Conservation (phyloP, 768 basidiomycete species). For the Serendipita indica region DNA sequence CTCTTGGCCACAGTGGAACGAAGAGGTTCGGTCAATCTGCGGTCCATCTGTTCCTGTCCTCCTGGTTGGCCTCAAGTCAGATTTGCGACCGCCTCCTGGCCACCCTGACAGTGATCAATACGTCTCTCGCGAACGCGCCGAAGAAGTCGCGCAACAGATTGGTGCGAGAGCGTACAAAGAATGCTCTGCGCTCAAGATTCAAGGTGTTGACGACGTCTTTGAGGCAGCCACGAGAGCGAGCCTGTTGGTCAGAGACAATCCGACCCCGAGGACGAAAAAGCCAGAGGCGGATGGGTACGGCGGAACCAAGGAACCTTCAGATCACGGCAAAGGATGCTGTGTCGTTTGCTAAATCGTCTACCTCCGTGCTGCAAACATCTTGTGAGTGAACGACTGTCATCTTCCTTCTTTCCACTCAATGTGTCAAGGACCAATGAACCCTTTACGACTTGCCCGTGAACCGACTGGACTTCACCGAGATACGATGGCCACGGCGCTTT, state of each 20-base stretch:
- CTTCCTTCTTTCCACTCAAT: no score
- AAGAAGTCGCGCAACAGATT: slow-evolving; percentile 65
- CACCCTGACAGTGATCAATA: slow-evolving; percentile 25
- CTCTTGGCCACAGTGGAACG: slow-evolving; percentile 69
- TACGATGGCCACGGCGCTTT: no score
- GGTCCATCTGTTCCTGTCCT: slow-evolving; percentile 85
- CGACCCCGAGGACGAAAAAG: slow-evolving; percentile 26
- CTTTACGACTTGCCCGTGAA: no score
- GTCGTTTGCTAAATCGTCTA: slow-evolving; percentile 55
- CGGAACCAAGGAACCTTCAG: slow-evolving; percentile 24
- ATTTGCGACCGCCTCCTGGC: slow-evolving; percentile 52
- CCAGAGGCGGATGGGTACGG: slow-evolving; percentile 25
- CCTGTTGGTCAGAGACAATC: slow-evolving; percentile 70
- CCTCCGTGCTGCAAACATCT: no score
- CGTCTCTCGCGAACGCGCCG: slow-evolving; percentile 67
- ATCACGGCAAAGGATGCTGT: slow-evolving; percentile 42
- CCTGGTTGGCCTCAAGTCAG: slow-evolving; percentile 91
- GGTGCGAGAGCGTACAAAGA: slow-evolving; percentile 92
- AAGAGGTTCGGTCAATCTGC: slow-evolving; percentile 94
- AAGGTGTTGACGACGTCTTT: slow-evolving; percentile 93
- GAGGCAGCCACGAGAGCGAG: slow-evolving; percentile 93
- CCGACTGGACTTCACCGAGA: no score
- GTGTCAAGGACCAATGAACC: no score
- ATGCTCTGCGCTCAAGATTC: slow-evolving; percentile 77
- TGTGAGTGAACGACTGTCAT: no score